Conservation (phyloP, 2,329 filamentous ascomycete species). For the Colletotrichum cereale region DNA sequence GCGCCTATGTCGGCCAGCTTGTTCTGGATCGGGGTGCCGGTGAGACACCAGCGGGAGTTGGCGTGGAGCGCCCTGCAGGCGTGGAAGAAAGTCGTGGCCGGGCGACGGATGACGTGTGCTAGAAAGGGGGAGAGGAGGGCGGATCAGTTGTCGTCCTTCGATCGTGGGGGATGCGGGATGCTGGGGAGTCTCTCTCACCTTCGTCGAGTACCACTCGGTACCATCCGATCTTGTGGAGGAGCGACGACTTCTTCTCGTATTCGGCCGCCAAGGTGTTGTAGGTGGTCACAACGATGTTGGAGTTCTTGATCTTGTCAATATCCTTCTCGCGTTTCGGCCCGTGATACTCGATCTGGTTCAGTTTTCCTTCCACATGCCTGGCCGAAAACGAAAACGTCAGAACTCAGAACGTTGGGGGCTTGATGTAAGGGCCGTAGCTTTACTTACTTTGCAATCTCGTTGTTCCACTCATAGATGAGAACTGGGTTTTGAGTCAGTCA, state of each 20-base stretch:
- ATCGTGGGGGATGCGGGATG: background rate
- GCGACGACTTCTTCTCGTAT: constrained; percentile 37
- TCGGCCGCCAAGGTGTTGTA: constrained; percentile 60
- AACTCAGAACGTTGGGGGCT: background rate
- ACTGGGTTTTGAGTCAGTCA: constrained; percentile 46
- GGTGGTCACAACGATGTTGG: constrained; percentile 61
- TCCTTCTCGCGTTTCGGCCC: constrained; percentile 48
- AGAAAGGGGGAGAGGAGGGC: too few relatives aligned
- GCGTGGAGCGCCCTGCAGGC: constrained; percentile 57
- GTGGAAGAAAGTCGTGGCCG: constrained; percentile 57
- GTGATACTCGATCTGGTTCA: constrained; percentile 53
- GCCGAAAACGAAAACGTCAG: background rate
- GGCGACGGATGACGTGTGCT: constrained; percentile 63
- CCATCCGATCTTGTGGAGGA: constrained; percentile 54
- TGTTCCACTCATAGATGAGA: constrained; percentile 55
- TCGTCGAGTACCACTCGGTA: constrained; percentile 59
- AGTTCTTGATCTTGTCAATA: constrained; percentile 45
- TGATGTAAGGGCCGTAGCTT: background rate
- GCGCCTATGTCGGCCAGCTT: constrained; percentile 64
- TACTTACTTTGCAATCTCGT: constrained; percentile 53
- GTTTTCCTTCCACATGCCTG: constrained; percentile 49
- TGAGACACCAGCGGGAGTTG: constrained; percentile 64
- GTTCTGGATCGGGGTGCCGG: constrained; percentile 68
- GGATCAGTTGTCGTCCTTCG: background rate
- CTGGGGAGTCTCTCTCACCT: constrained; percentile 48